Percentiles rank a stretch among this genome's conserved stretches.
phyloP scores from a whole-genome alignment of 305 asterid species.

The Stenogyne calaminthoides region DNA sequence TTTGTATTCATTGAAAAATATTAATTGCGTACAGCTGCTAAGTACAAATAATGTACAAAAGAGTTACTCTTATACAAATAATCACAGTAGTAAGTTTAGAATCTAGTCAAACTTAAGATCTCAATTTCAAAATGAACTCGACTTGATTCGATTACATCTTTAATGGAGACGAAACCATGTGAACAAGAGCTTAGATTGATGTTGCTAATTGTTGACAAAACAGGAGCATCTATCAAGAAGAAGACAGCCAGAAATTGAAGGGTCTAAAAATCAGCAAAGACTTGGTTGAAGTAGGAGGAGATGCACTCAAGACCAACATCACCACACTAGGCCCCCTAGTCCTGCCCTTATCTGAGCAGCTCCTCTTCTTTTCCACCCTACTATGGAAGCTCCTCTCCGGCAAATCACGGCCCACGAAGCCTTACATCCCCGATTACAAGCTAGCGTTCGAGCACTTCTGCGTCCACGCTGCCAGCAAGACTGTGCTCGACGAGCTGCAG shows the following conservation, averaged over 20 bases:
- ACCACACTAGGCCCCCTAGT: conserved; percentile 91
- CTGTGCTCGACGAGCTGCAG: conserved; percentile 85
- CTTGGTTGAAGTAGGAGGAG: conserved; percentile 73
- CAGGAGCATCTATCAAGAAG: conserved; percentile 87
- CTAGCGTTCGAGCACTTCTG: conserved; percentile 97
- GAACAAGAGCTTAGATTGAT: no score
- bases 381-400: conserved; percentile 57
- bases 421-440: conserved; percentile 94
- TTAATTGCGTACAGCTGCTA: no score
- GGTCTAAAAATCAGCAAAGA: conserved; percentile 79
- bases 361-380: conserved; percentile 73
- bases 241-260: conserved; percentile 64
- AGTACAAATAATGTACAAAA: no score
- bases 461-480: conserved; percentile 85
- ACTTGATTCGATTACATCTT: no score
- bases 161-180: no score
- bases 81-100: no score
- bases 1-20: no score
- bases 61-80: no score
- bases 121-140: no score
- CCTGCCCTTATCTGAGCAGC: conserved; percentile 89
- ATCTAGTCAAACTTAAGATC: no score
- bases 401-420: conserved; percentile 46
- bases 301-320: conserved; percentile 92
- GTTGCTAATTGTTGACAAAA: conserved; percentile 6